Percentiles rank a stretch among this genome's conserved stretches.
Conservation (phyloP, 306 rosid genomes). For the Pyrus bretschneideri region DNA sequence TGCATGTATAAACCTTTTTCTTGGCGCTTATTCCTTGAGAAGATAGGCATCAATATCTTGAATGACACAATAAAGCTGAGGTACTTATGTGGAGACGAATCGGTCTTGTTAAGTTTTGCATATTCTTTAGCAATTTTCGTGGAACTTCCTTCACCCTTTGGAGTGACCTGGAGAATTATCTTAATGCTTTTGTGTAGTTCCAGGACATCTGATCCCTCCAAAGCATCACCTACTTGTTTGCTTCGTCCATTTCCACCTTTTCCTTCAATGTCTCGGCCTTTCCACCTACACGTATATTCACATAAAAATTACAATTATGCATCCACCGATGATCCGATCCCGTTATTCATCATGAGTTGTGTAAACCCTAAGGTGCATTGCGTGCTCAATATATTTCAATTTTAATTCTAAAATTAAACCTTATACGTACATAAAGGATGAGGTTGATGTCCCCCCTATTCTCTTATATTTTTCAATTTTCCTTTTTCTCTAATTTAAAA, state of each 20-base stretch:
- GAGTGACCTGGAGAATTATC: background rate
- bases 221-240: background rate
- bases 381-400: too few relatives aligned
- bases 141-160: background rate
- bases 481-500: too few relatives aligned
- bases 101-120: slow-evolving; percentile 1
- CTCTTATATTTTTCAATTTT: too few relatives aligned
- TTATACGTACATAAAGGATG: too few relatives aligned
- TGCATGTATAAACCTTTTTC: background rate
- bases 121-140: slow-evolving; percentile 7
- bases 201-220: slow-evolving; percentile 11
- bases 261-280: slow-evolving; percentile 4
- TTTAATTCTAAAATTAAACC: too few relatives aligned
- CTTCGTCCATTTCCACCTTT: slow-evolving; percentile 21
- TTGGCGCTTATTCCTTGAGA: background rate
- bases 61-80: background rate
- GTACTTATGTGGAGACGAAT: slow-evolving; percentile 7
- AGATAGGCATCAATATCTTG: slow-evolving; percentile 15
- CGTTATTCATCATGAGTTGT: too few relatives aligned
- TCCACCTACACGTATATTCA: background rate
- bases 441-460: too few relatives aligned
- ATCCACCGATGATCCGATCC: too few relatives aligned
- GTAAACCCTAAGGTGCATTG: too few relatives aligned
- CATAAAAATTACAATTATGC: background rate
- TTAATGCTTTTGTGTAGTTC: background rate